Evolutionary conservation across 2,329 filamentous ascomycete species (phyloP), one percentile per base, ranked within the genome.

Genomic region (Ambrosiella xylebori): DNA sequence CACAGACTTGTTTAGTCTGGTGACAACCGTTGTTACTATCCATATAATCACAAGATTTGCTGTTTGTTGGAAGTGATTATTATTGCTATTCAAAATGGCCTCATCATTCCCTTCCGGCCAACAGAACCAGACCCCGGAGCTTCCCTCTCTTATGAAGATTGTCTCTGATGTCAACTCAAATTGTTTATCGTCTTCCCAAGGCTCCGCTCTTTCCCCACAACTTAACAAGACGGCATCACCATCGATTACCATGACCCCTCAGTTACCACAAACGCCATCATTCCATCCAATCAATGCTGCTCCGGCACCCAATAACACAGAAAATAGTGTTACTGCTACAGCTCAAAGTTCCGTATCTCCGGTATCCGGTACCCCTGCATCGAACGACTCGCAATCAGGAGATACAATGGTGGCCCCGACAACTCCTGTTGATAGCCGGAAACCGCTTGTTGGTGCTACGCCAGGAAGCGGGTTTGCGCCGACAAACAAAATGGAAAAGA

Each of bases 401-500:
- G 44, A 47, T 8, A 47, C n/a, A 15, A 47, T 47, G n/a, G 44
- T 17, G 44, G 44, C n/a, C 7, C 44, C 47, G 8, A 35, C 47
- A 51, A 36, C 47, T 7, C 8, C 27, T 7, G 17, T 17, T 51
- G 17, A 51, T 2, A 27, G 8, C 13, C 36, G 40, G 17, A 54
- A 15, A 41, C 54, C 52, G 5, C 19, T 36, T 11, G 52, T 54
- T 2, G 37, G 40, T 41, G 39, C 37, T 8, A 17, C 47, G 8
- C 27, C 27, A 11, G 47, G 12, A 19, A 19, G 70, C 64, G 71
- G 75, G 62, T 71, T 75, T 62, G 8, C 58, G 11, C 72, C 71
- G 62, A 71, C 71, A 59, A 74, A 70, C 62, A 71, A 71, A 59
- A 75, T 79, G 65, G 69, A 82, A 71, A 86, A 85, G 71, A 85